Conservation (phyloP, 2,329 filamentous ascomycete species). For the Venturia carpophila region DNA sequence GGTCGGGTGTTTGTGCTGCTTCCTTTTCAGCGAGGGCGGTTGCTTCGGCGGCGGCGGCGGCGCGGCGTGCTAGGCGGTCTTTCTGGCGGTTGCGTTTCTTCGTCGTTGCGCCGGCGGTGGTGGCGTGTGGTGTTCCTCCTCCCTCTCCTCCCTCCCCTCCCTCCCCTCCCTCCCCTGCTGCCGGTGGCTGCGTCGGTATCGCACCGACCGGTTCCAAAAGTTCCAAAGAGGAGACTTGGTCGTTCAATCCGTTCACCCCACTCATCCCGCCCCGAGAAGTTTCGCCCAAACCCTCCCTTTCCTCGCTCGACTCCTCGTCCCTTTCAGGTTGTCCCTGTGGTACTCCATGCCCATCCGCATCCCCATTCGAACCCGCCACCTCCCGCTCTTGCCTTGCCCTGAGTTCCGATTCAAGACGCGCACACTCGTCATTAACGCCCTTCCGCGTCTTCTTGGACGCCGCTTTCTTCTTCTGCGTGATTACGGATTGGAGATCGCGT, state of each 20-base stretch:
- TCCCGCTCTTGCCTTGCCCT: conserved; percentile 48
- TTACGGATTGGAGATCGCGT: conserved; percentile 72
- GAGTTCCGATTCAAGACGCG: conserved; percentile 48
- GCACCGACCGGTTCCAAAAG: background rate
- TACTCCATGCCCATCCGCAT: background rate
- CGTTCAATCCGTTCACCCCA: background rate
- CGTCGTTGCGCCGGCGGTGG: too few species aligned
- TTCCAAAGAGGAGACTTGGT: background rate
- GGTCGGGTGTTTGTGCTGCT: conserved; percentile 45
- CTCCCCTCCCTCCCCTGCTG: too few species aligned
- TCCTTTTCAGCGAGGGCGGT: conserved; percentile 63
- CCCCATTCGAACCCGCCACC: conserved; percentile 39
- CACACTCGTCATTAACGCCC: conserved; percentile 54
- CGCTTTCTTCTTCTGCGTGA: conserved; percentile 94
- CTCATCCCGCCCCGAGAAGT: too few species aligned
- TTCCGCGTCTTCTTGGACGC: conserved; percentile 73
- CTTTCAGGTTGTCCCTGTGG: too few species aligned
- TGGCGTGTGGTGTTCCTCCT: too few species aligned
- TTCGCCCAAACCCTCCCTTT: too few species aligned
- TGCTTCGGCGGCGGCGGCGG: conserved; percentile 71
- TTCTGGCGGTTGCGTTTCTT: conserved; percentile 76
- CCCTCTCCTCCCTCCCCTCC: too few species aligned
- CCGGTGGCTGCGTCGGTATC: background rate
- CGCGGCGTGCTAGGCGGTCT: conserved; percentile 79
- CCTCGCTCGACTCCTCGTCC: too few species aligned